Conservation (phyloP, 2,329 filamentous ascomycete species). For the Cladorrhinum sp. region DNA sequence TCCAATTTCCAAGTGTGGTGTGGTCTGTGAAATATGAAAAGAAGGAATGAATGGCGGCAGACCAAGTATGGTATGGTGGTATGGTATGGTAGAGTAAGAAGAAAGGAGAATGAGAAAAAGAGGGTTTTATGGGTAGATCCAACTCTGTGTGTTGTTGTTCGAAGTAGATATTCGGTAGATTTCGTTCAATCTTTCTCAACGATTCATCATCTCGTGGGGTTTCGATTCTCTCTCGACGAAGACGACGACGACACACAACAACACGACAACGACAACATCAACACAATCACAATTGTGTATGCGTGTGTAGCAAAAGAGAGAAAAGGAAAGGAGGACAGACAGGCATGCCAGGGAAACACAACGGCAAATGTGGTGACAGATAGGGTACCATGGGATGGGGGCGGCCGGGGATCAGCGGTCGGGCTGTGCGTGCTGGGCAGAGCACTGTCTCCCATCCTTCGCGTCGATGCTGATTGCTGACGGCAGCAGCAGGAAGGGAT, state of each 20-base stretch:
- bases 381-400: constrained; percentile 5
- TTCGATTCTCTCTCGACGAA: background rate
- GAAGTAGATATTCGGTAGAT: background rate
- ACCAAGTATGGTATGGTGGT: constrained; percentile 8
- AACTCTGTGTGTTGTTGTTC: too few relatives aligned
- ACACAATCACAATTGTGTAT: background rate
- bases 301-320: background rate
- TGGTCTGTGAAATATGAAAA: background rate
- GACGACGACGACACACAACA: background rate
- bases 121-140: constrained; percentile 2
- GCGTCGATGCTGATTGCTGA: background rate
- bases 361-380: background rate
- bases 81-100: background rate
- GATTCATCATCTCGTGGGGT: background rate
- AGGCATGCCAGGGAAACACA: constrained; percentile 1
- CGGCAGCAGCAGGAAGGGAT: background rate
- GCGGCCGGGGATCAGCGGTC: constrained; percentile 7
- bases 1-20: background rate
- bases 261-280: background rate
- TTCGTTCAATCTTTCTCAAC: background rate
- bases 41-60: constrained; percentile 16
- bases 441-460: background rate
- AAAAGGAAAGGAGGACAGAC: background rate
- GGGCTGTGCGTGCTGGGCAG: background rate
- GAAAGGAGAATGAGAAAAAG: constrained; percentile 12